Conservation (phyloP, 768 basidiomycete genomes). For the Psilocybe sp. region DNA sequence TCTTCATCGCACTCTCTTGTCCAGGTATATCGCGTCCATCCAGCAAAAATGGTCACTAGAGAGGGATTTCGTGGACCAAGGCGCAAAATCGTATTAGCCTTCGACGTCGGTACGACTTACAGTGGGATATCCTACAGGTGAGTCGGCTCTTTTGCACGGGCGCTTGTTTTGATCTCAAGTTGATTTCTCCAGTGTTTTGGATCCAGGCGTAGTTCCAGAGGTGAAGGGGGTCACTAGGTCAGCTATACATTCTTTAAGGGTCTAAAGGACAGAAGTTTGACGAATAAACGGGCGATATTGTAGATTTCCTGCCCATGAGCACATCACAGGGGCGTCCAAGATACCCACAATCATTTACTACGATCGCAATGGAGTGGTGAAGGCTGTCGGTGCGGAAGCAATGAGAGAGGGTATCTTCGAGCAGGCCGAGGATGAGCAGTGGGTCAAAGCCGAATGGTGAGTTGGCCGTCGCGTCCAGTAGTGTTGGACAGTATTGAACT, state of each 20-base stretch:
- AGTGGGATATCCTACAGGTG: background rate
- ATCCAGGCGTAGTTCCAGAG: slow-evolving; percentile 33
- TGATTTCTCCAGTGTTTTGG: slow-evolving; percentile 33
- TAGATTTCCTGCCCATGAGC: slow-evolving; percentile 48
- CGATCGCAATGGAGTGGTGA: slow-evolving; percentile 32
- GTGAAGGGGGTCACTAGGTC: slow-evolving; percentile 44
- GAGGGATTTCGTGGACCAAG: no score
- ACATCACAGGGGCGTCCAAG: slow-evolving; percentile 39
- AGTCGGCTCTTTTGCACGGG: background rate
- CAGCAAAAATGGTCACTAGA: no score
- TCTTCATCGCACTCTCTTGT: no score
- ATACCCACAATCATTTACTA: slow-evolving; percentile 35
- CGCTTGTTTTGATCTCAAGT: slow-evolving; percentile 2
- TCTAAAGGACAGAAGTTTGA: no score
- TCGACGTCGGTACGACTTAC: no score
- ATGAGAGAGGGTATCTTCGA: slow-evolving; percentile 34
- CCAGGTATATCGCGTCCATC: no score
- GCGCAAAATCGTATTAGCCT: no score
- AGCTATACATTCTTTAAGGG: slow-evolving; percentile 1
- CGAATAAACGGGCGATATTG: background rate
- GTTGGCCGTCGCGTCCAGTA: background rate
- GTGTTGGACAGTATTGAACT: background rate
- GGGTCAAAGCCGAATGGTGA: slow-evolving; percentile 49
- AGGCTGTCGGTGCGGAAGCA: slow-evolving; percentile 48
- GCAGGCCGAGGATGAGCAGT: slow-evolving; percentile 38